Evolutionary conservation across 75 land plant genomes (phyloP), one percentile per base, ranked within the genome.

Genomic region (Pinus tabuliformis): DNA sequence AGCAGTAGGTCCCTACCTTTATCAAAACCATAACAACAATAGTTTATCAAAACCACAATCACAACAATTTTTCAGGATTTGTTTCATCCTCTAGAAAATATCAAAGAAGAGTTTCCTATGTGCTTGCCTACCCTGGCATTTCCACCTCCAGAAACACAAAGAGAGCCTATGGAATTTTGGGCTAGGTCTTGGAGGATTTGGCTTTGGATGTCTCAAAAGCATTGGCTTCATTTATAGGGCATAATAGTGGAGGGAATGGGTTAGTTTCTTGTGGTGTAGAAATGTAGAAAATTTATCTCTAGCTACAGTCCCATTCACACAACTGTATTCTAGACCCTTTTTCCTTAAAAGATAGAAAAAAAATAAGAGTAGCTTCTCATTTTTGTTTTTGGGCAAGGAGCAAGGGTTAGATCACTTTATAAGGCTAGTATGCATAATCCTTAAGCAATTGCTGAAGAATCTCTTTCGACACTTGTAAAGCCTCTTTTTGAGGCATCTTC

Each of bases 81-180:
- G 26, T 26, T 17, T 52, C 33, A 37, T 17, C 45, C 42, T 88
- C 86, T 66, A 26, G 88, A 84, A 30, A 83, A 89, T 83, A 93
- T 93, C 28, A 86, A 91, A 30, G 95, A 93, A 76, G 87, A 89
- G 52, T 45, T 30, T 28, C 85, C 89, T 9, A 75, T 85, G 60
- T 77, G 68, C 49, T 80, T 80, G 80, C 84, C 84, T 42, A 72
- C 9, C 9, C 52, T 45, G 78, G 49, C 81, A 18, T 59, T 63
- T 22, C 74, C 85, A 56, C 95, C 93, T 15, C 90, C 94, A 13
- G 91, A 90, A 57, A 93, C 93, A 26, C 96, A 93, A 3, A 84
- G 76, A 12, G 99, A 96, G 88, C 93, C 97, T 22, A 93, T 96
- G 95, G 99, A 96, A 86, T 96, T 93, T 73, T 84, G 93, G 12